Base-by-base conservation (phyloP, 1,284 basidiomycete species). In the Wallemia mellicola region DNA sequence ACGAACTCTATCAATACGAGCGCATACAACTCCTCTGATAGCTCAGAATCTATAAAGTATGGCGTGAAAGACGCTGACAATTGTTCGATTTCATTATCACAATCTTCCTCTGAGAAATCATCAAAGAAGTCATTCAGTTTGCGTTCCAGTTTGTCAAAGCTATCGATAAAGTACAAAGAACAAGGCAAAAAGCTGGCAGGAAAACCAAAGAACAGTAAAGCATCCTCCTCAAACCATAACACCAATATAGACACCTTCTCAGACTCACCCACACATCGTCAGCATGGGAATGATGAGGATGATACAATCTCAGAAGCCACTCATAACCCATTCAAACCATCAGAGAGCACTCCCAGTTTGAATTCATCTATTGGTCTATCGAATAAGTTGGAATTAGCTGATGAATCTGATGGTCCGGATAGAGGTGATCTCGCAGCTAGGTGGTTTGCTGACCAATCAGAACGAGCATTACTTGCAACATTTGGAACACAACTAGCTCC, bases 1-100 rank as follows among this genome's bases (percentile, higher is more conserved):
- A 84, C 85, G 0, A n/a, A n/a, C n/a, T n/a, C n/a, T n/a, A n/a
- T n/a, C n/a, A 80, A 78, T 5, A 87, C 84, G 14, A 72, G 88
- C 15, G 77, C 76, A 2, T 68, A 64, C 58, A 68, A 64, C 54
- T 54, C 58, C 55, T 57, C 60, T 58, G 14, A 11, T 15, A 17
- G 14, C 38, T 57, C 25, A 11, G 55, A 28, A 17, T 57, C 55
- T 7, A n/a, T 28, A 9, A 57, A 25, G 24, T 26, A 57, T 25
- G 27, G 55, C 55, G 55, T 26, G 9, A 28, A 28, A 25, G 55
- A 26, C 17, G 24, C 25, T 28, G 27, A 28, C 22, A 28, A 57
- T 26, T 28, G 55, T 25, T 57, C 55, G 9, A 57, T 57, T 14
- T 27, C 25, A 14, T 25, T 57, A 19, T 57, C 55, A 5, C 25